Evolutionary conservation across 352 stramenopile species (phyloP).

Genomic region (Phytophthora cactorum): DNA sequence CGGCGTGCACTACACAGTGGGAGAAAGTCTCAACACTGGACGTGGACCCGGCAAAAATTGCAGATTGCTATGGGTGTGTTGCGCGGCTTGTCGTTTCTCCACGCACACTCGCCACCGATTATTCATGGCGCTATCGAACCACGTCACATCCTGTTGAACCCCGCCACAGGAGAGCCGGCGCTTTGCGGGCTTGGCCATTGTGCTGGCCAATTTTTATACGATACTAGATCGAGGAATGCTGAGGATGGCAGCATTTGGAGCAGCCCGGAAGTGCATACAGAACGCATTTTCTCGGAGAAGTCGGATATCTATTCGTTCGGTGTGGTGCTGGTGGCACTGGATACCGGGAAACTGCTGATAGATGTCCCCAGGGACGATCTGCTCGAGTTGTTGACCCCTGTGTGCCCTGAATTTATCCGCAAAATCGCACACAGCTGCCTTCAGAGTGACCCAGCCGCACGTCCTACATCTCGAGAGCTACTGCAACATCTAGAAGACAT

Average conservation of each 20-base stretch:
- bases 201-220: constrained; percentile 30
- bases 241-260: constrained; percentile 49
- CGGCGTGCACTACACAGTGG: constrained; percentile 31
- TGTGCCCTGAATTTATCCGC: constrained; percentile 48
- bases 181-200: constrained; percentile 58
- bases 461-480: constrained; percentile 44
- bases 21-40: constrained; percentile 36
- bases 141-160: constrained; percentile 55
- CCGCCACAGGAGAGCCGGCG: constrained; percentile 42
- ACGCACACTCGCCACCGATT: constrained; percentile 42
- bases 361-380: constrained; percentile 35
- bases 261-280: constrained; percentile 56
- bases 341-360: constrained; percentile 52
- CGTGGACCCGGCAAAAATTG: constrained; percentile 59
- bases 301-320: constrained; percentile 68
- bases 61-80: constrained; percentile 52
- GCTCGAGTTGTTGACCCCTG: constrained; percentile 38
- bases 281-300: constrained; percentile 44
- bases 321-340: constrained; percentile 59
- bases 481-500: constrained; percentile 27
- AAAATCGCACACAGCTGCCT: constrained; percentile 47
- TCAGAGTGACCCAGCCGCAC: constrained; percentile 37
- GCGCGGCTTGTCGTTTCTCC: constrained; percentile 55
- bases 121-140: constrained; percentile 66
- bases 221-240: constrained; percentile 31